A percentile compares a stretch with the other conserved stretches of the same genome.
Conservation (phyloP, 1,139 yeast species). For the Pichiaceae sp. region DNA sequence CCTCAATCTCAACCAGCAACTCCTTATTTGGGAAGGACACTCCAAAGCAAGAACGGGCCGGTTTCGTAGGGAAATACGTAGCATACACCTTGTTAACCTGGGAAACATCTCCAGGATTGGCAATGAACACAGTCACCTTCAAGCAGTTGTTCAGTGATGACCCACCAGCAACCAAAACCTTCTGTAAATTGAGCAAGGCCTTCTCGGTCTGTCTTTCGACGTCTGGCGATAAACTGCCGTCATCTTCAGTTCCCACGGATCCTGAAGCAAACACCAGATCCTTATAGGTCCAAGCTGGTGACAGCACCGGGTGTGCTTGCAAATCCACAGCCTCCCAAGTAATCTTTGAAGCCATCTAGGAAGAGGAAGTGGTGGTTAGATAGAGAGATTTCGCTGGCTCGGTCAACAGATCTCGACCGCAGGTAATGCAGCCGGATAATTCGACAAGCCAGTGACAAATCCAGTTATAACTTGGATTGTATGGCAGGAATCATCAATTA, state of each 20-base stretch:
- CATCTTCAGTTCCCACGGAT: conserved; percentile 29
- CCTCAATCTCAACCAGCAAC: conserved; percentile 36
- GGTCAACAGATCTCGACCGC: no score
- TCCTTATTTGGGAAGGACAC: conserved; percentile 34
- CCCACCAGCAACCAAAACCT: conserved; percentile 35
- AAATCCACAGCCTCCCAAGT: conserved; percentile 10
- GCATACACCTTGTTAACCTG: conserved; percentile 40
- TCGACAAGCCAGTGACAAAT: no score
- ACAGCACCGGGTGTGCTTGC: conserved; percentile 14
- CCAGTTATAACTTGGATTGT: no score
- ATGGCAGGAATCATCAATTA: no score
- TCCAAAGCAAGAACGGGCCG: conserved; percentile 50
- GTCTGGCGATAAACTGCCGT: conserved; percentile 31
- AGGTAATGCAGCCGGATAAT: no score
- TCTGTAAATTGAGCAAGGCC: conserved; percentile 36
- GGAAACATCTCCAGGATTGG: conserved; percentile 35
- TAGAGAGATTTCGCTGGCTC: not conserved
- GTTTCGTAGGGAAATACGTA: conserved; percentile 37
- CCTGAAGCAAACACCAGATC: conserved; percentile 45
- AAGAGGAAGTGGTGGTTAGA: not conserved
- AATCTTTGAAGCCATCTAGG: conserved; percentile 7
- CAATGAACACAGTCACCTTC: conserved; percentile 44
- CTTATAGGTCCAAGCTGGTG: conserved; percentile 41
- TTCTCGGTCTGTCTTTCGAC: conserved; percentile 36
- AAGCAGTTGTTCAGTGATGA: conserved; percentile 40